Base-by-base conservation (phyloP, 805 yeast genomes). In the Candida maesae region DNA sequence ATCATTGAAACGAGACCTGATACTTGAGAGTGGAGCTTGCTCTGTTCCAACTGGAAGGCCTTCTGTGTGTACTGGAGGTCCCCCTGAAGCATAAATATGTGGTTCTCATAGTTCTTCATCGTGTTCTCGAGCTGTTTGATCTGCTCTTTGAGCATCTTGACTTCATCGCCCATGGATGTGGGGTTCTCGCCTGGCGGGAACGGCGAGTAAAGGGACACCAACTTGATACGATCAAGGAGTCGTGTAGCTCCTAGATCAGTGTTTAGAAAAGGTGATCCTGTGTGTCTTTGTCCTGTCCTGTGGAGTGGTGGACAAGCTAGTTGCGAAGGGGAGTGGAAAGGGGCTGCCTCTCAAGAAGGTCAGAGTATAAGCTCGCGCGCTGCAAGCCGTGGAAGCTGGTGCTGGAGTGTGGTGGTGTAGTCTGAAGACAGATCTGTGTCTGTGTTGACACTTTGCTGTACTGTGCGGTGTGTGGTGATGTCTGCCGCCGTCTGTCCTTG, bases 11-110 rank as follows among this genome's bases (percentile, higher is more conserved):
- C 59, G 18, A 57, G 38, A 20, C 46, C 41, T 10, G 53, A 45
- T 17, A 57, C 42, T 29, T 57, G 61, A 10, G 33, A 36, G 17
- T 54, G 59, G n/a, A 53, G 47, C 40, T 51, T 57, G 7, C 46
- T 41, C 41, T 48, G 52, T 18, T 55, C 60, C 28, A 48, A 7
- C 35, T 57, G 60, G 11, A 48, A 38, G n/a, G 48, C 44, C 39
- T 54, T 55, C 34, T 51, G 58, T 3, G 38, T 42, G 36, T 39
- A 56, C 38, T 56, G 55, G 17, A 49, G 31, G 9, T 53, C 56
- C 16, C 51, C 49, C 27, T 57, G 59, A 7, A 51, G 36, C 18
- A 55, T 44, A 26, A 44, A 54, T 18, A 53, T 11, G 34, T 57
- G 58, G 35, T 45, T 50, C 35, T 55, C 59, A 15, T 46, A 46